Conservation (phyloP, 2,329 filamentous ascomycete species). For the Parascedosporium putredinis region DNA sequence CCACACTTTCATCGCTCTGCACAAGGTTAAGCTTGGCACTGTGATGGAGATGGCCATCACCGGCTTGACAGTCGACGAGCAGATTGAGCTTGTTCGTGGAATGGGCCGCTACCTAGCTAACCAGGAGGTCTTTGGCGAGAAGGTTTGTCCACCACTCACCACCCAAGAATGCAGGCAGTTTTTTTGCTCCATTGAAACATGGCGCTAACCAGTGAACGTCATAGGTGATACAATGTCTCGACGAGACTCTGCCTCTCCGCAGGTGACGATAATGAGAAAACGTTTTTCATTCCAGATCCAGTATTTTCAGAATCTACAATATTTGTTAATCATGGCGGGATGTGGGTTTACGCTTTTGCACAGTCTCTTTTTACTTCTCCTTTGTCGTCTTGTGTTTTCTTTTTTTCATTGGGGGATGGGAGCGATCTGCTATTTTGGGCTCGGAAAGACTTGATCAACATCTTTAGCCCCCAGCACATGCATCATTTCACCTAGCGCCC, state of each 20-base stretch:
- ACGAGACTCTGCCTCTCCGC: conserved; percentile 19
- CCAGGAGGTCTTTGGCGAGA: conserved; percentile 39
- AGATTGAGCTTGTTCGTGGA: conserved; percentile 66
- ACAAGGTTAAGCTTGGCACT: conserved; percentile 74
- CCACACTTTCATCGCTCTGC: conserved; percentile 86
- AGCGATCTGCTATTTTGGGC: not conserved
- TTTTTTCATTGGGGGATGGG: not conserved
- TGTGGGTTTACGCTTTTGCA: too few species aligned
- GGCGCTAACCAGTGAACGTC: not conserved
- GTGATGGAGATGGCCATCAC: conserved; percentile 89
- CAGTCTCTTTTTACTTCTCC: too few species aligned
- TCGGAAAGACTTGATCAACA: too few species aligned
- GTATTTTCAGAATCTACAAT: not conserved
- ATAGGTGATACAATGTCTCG: conserved; percentile 24
- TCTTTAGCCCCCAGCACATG: too few species aligned
- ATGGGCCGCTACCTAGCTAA: conserved; percentile 56
- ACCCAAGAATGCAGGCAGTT: too few species aligned
- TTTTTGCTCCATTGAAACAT: conserved; percentile 8
- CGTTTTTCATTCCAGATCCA: not conserved
- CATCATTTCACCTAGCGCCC: too few species aligned
- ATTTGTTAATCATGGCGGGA: too few species aligned
- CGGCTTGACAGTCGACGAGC: conserved; percentile 77
- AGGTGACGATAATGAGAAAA: conserved; percentile 12
- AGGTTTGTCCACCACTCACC: conserved; percentile 19
- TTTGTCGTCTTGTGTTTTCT: too few species aligned